Base-by-base conservation (phyloP, 2,329 filamentous ascomycete species). In the Drechslerella dactyloides region DNA sequence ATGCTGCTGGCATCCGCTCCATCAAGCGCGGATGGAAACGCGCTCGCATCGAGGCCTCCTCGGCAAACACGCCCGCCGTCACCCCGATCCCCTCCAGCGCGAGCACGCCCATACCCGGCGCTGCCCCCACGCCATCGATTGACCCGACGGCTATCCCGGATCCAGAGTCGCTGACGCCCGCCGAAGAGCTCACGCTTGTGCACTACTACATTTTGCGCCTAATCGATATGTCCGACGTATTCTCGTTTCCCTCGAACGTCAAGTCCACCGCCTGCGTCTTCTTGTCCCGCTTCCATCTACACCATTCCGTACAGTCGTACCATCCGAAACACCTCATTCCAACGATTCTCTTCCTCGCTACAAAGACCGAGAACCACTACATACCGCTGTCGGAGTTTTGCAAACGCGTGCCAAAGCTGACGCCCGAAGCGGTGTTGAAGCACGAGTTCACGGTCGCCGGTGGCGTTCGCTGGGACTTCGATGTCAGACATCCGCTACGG, bases 301-400 rank as follows among this genome's bases (percentile, higher is more conserved):
- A 90, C 77, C 96, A 97, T 81, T 96, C 90, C 44, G 87, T 93
- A 77, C 96, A 97, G 90, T 96, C 93, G 30, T 97, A 99, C 79
- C 90, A 93, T 73, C 93, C 93, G 0, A 90, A 90, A 73, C 88
- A 91, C 74, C 90, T 97, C 75, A 87, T 96, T 78, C 91, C 93
- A 78, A 94, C 92, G 30, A 91, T 90, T 37, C 85, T 99, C 61
- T 97, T 96, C 82, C 90, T 99, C 74, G 92, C 92, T 8, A 92
- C 89, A 77, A 99, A 99, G 81, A 91, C 91, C 2, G 93, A 99
- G 78, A 91, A 91, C 70, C 86, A 88, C 78, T 93, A 93, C 79
- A 86, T 88, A 70, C 85, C 87, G 7, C 82, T 88, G 24, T 81
- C 82, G 0, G 81, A 83, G 55, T 96, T 96, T 77, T 87, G 86